These are phyloP conservation scores for Calvatia gigantea DNA, from an alignment of 768 basidiomycete species.

Conservation along the genomic window DNA sequence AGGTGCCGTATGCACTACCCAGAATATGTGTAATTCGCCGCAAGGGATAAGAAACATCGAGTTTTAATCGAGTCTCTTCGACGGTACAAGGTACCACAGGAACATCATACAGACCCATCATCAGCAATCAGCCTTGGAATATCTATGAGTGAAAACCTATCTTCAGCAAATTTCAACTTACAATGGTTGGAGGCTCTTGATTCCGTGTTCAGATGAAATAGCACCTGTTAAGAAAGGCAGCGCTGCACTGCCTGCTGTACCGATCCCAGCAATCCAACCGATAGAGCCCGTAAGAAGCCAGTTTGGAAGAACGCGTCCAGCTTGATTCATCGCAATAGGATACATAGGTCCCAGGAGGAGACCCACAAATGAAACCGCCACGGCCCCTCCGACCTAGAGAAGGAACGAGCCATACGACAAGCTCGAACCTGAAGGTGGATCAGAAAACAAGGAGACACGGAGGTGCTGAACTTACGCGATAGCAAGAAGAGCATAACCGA, in stretches of 20 bases:
- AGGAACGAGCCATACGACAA: constrained; percentile 68
- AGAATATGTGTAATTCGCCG: too few relatives aligned
- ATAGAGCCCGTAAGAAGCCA: constrained; percentile 64
- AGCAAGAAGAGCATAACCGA: constrained; percentile 46
- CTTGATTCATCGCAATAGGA: constrained; percentile 69
- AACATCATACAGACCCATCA: constrained; percentile 58
- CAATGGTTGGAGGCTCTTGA: constrained; percentile 59
- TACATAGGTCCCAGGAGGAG: constrained; percentile 75
- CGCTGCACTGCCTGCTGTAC: constrained; percentile 68
- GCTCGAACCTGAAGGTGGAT: constrained; percentile 43
- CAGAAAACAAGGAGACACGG: background rate
- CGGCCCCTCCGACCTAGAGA: constrained; percentile 59
- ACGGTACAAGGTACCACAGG: constrained; percentile 53
- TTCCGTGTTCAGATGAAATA: constrained; percentile 59
- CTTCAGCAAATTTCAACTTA: constrained; percentile 26
- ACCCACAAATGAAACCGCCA: constrained; percentile 63
- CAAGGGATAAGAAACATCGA: too few relatives aligned
- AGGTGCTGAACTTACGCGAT: constrained; percentile 34
- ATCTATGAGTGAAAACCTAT: background rate
- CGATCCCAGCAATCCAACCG: constrained; percentile 66
- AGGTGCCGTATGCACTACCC: too few relatives aligned
- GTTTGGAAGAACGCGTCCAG: constrained; percentile 62
- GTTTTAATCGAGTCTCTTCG: background rate
- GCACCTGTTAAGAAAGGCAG: constrained; percentile 74
- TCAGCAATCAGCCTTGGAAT: constrained; percentile 48